phyloP scores from a whole-genome alignment of 805 yeast species.

The Candida endomychidarum region DNA sequence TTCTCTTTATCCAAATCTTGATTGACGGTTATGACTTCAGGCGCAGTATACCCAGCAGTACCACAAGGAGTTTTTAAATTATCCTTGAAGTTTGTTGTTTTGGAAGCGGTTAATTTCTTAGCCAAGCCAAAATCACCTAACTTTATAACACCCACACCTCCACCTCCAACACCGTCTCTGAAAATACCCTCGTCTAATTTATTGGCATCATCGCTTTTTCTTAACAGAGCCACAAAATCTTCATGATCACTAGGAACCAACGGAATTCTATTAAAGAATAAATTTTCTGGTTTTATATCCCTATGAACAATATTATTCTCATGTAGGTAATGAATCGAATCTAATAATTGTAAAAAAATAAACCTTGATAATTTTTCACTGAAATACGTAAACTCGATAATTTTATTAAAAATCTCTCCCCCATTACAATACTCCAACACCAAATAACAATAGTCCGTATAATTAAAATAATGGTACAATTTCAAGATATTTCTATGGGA shows the following conservation, averaged over 20 bases:
- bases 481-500: slow-evolving; percentile 61
- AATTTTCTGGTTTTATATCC: slow-evolving; percentile 80
- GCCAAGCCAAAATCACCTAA: slow-evolving; percentile 73
- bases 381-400: slow-evolving; percentile 74
- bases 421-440: slow-evolving; percentile 70
- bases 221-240: slow-evolving; percentile 26
- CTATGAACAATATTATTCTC: slow-evolving; percentile 70
- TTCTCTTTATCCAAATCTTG: slow-evolving; percentile 30
- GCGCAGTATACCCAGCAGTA: slow-evolving; percentile 74
- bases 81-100: slow-evolving; percentile 8
- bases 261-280: slow-evolving; percentile 59
- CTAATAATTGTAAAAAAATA: slow-evolving; percentile 68
- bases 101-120: slow-evolving; percentile 43
- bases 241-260: slow-evolving; percentile 38
- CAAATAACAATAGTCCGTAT: slow-evolving; percentile 55
- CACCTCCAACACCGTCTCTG: slow-evolving; percentile 54
- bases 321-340: slow-evolving; percentile 69
- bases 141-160: slow-evolving; percentile 62
- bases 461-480: slow-evolving; percentile 54
- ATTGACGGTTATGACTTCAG: slow-evolving; percentile 57
- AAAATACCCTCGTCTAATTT: slow-evolving; percentile 66
- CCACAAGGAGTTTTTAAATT: slow-evolving; percentile 71
- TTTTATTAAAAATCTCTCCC: slow-evolving; percentile 79
- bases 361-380: slow-evolving; percentile 72
- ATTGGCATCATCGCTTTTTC: slow-evolving; percentile 58